Evolutionary conservation across 139 green algal species (phyloP).

Genomic region (Chlamydomonas eustigma): DNA sequence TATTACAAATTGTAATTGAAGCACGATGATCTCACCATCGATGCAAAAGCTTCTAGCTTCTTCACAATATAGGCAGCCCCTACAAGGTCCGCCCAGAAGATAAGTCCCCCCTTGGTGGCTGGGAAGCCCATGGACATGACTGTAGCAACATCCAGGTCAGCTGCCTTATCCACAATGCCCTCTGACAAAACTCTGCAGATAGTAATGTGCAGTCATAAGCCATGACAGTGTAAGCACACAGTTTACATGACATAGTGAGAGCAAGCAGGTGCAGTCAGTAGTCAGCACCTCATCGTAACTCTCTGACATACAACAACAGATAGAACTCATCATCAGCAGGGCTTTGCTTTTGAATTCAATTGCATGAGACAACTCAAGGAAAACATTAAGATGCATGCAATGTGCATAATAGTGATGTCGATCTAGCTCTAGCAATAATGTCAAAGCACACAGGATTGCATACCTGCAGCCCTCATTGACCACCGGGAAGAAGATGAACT

Average conservation of each 20-base stretch:
- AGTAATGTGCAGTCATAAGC: slow-evolving; percentile 41
- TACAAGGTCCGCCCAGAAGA: slow-evolving; percentile 87
- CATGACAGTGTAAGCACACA: not conserved
- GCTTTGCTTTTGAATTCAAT: no score
- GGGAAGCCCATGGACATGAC: slow-evolving; percentile 99
- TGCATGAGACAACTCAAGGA: no score
- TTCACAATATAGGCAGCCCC: slow-evolving; percentile 54
- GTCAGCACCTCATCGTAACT: no score
- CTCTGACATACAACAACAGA: no score
- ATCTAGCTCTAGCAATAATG: no score
- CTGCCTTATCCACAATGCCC: slow-evolving; percentile 92
- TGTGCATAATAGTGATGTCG: no score
- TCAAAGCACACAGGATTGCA: no score
- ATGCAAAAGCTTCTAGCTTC: slow-evolving; percentile 45
- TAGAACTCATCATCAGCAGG: no score
- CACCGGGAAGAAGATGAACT: slow-evolving; percentile 97
- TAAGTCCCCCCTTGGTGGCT: slow-evolving; percentile 66
- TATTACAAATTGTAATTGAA: no score
- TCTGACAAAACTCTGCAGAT: slow-evolving; percentile 70
- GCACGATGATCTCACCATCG: slow-evolving; percentile 28
- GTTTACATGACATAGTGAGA: no score
- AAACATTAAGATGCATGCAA: no score
- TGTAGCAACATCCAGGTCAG: slow-evolving; percentile 93
- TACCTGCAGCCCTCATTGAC: slow-evolving; percentile 56
- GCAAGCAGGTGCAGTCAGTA: no score